A percentile compares a stretch with the other conserved stretches of the same genome.
Conservation (phyloP, 208 protist species). For the Crithidia expoeki region DNA sequence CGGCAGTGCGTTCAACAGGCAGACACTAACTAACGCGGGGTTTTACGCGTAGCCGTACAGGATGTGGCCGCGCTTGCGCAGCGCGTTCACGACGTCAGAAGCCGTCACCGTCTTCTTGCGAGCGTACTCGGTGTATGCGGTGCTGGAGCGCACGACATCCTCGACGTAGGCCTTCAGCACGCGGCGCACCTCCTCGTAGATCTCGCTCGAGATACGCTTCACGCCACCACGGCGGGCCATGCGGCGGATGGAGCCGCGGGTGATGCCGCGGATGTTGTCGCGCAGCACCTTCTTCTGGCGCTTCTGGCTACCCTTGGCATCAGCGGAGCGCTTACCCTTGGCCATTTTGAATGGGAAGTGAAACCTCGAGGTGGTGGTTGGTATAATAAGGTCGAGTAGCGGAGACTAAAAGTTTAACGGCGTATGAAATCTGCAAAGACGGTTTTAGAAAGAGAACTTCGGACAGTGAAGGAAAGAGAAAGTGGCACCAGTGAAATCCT, state of each 20-base stretch:
- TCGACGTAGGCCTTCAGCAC: constrained; percentile 89
- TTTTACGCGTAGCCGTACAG: constrained; percentile 72
- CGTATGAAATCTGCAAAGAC: too few relatives aligned
- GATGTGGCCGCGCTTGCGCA: constrained; percentile 87
- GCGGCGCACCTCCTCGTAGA: constrained; percentile 73
- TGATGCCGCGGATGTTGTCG: constrained; percentile 89
- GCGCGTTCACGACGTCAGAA: constrained; percentile 84
- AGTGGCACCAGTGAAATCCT: too few relatives aligned
- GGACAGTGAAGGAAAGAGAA: too few relatives aligned
- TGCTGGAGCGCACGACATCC: constrained; percentile 39
- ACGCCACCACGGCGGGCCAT: constrained; percentile 92
- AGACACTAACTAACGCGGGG: not conserved
- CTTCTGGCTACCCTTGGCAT: constrained; percentile 78
- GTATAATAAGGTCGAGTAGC: too few relatives aligned
- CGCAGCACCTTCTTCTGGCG: constrained; percentile 87
- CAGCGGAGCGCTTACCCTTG: constrained; percentile 78
- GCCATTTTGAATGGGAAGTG: constrained; percentile 51
- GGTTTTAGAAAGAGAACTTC: too few relatives aligned
- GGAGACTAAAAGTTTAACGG: too few relatives aligned
- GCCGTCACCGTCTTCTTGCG: constrained; percentile 67
- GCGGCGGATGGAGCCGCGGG: constrained; percentile 86
- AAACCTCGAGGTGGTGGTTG: too few relatives aligned
- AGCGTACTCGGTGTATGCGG: not conserved
- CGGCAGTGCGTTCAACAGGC: not conserved
- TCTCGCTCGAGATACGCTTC: constrained; percentile 85